Evolutionary conservation across 2,329 filamentous ascomycete genomes (phyloP).

Genomic region (Hymenoscyphus repandus): DNA sequence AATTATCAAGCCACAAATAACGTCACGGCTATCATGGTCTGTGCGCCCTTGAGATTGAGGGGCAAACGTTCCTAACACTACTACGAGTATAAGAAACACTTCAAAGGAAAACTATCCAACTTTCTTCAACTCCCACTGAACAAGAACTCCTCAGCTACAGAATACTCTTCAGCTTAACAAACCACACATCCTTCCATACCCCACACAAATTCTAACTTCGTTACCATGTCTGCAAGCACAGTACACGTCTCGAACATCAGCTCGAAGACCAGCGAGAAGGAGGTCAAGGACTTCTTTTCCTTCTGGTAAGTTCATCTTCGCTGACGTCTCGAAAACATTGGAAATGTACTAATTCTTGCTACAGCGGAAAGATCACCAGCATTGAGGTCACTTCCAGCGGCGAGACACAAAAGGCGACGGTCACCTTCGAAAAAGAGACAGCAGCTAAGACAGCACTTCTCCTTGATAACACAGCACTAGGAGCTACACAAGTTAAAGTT

Average conservation of each 20-base stretch:
- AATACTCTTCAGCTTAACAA: slow-evolving; percentile 2
- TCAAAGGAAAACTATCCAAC: neutral
- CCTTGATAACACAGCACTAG: slow-evolving; percentile 93
- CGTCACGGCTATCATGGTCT: no score
- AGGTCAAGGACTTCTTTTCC: slow-evolving; percentile 95
- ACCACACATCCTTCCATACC: neutral
- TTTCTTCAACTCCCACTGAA: neutral
- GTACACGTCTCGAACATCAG: slow-evolving; percentile 91
- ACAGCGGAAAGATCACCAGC: slow-evolving; percentile 82
- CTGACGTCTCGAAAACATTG: neutral
- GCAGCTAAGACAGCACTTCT: slow-evolving; percentile 95
- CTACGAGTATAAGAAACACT: neutral
- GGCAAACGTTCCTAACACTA: neutral
- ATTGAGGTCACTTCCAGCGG: slow-evolving; percentile 68
- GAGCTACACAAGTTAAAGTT: slow-evolving; percentile 75
- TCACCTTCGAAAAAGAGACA: slow-evolving; percentile 94
- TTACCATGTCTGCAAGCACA: slow-evolving; percentile 40
- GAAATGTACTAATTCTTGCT: slow-evolving; percentile 17
- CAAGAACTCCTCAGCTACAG: neutral
- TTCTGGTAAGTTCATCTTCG: slow-evolving; percentile 63
- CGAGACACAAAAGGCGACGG: slow-evolving; percentile 76
- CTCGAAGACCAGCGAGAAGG: slow-evolving; percentile 74
- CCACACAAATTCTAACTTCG: neutral
- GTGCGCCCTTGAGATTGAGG: neutral
- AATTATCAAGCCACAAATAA: no score